Evolutionary conservation across 306 rosid genomes (phyloP).

Genomic region (Medicago arabica): DNA sequence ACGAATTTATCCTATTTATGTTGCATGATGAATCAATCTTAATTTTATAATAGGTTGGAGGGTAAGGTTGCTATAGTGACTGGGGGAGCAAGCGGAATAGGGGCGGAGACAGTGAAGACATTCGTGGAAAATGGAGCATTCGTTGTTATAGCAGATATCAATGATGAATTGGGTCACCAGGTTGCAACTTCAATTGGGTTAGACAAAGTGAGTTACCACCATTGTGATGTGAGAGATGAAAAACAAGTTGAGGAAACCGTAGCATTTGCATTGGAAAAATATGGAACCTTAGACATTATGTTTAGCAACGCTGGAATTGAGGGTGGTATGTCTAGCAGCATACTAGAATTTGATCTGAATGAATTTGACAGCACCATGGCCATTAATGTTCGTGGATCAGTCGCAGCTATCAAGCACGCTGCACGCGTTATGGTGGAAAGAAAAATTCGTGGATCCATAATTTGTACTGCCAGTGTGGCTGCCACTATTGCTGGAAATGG

Average conservation of each 20-base stretch:
- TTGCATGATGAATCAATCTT: too few relatives aligned
- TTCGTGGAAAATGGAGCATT: constrained; percentile 65
- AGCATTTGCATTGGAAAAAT: constrained; percentile 50
- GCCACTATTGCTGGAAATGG: constrained; percentile 55
- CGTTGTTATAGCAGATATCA: constrained; percentile 65
- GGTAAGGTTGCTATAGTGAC: constrained; percentile 77
- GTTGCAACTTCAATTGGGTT: constrained; percentile 53
- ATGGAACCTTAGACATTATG: constrained; percentile 63
- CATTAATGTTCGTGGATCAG: constrained; percentile 59
- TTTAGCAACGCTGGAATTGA: constrained; percentile 77
- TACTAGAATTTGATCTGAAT: constrained; percentile 61
- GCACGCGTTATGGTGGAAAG: constrained; percentile 67
- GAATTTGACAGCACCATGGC: constrained; percentile 66
- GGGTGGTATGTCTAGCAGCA: constrained; percentile 53
- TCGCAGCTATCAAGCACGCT: constrained; percentile 64
- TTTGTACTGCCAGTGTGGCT: constrained; percentile 74
- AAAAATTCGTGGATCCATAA: constrained; percentile 63
- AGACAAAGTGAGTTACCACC: constrained; percentile 55
- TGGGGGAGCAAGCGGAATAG: constrained; percentile 74
- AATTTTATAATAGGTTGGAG: constrained; percentile 55
- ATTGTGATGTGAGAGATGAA: constrained; percentile 81
- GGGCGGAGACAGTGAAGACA: constrained; percentile 60
- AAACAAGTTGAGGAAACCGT: constrained; percentile 68
- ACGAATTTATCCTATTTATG: too few relatives aligned
- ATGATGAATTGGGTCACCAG: constrained; percentile 64